Evolutionary conservation across 1,284 basidiomycete species (phyloP).

Genomic region (Marasmius tenuissimus): DNA sequence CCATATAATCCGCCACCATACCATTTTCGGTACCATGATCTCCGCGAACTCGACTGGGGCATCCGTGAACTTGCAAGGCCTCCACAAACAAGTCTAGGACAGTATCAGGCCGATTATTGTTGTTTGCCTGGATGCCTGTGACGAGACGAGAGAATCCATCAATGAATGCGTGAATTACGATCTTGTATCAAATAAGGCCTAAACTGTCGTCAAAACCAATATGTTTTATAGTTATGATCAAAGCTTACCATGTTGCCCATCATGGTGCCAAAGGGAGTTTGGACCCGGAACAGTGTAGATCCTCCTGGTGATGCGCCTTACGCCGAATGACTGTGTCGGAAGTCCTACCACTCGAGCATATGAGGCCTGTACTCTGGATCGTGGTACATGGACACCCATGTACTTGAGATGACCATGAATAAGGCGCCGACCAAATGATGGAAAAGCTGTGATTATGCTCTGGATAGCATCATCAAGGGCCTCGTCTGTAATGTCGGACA

Average conservation of each 20-base stretch:
- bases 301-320: neutral
- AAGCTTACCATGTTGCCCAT: conserved; percentile 31
- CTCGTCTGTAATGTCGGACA: neutral
- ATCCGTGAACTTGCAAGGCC: conserved; percentile 18
- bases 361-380: neutral
- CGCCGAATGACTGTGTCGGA: neutral
- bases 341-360: neutral
- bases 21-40: conserved; percentile 35
- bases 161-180: conserved; percentile 33
- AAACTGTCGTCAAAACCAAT: too few species aligned
- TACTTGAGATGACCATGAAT: neutral
- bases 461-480: neutral
- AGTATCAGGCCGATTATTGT: conserved; percentile 28
- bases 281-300: neutral
- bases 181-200: conserved; percentile 32
- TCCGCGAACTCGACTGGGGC: conserved; percentile 25
- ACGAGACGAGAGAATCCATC: conserved; percentile 28
- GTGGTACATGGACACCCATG: neutral
- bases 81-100: conserved; percentile 28
- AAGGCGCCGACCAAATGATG: neutral
- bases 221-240: neutral
- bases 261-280: conserved; percentile 2
- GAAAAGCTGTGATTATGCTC: neutral
- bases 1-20: conserved; percentile 27
- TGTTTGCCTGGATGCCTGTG: conserved; percentile 20